Evolutionary conservation across 495 filamentous ascomycete genomes (phyloP), one percentile per base, ranked within the genome.

Genomic region (Trichoderma parareesei): DNA sequence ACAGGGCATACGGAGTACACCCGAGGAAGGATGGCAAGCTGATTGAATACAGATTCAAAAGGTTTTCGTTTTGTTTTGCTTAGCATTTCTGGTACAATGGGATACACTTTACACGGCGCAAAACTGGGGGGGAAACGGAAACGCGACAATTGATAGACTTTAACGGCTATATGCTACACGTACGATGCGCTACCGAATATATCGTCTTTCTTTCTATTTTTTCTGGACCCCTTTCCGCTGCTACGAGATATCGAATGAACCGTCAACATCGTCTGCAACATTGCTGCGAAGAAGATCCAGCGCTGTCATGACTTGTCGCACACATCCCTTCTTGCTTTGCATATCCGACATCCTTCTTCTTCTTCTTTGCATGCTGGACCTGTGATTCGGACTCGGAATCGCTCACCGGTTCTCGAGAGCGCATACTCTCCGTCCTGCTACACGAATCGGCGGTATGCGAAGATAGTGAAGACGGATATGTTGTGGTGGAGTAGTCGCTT

Each of bases 51-150:
- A 61, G 57, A 38, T 38, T 41, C 55, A 60, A 41, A 61, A 18
- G 38, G 57, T 61, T 38, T 11, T 11, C 38, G n/a, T 33, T 20
- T 5, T 41, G 11, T 9, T 14, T 38, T n/a, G 57, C 11, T 61
- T 61, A 33, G 57, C 49, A 35, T 61, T 61, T 61, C 35, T 49
- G 46, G 46, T 18, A 49, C 18, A 18, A 49, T 49, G 46, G 46
- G 46, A 18, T n/a, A 49, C 46, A 49, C 27, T 27, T 49, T 49
- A 49, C 46, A 49, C 18, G 46, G 46, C 46, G 46, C 46, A 49
- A 18, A 18, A 18, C 20, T n/a, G 46, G 46, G 46, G 4, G 46
- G 46, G 16, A 9, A n/a, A 7, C 9, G 46, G 18, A 18, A 18
- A 18, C 8, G n/a, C 16, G 18, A 49, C 46, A 7, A 18, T 49